A percentile compares a stretch with the other conserved stretches of the same genome.
These are phyloP conservation scores for Neodidymelliopsis sp. DNA, from an alignment of 2,329 filamentous ascomycete genomes.

Conservation along the genomic window DNA sequence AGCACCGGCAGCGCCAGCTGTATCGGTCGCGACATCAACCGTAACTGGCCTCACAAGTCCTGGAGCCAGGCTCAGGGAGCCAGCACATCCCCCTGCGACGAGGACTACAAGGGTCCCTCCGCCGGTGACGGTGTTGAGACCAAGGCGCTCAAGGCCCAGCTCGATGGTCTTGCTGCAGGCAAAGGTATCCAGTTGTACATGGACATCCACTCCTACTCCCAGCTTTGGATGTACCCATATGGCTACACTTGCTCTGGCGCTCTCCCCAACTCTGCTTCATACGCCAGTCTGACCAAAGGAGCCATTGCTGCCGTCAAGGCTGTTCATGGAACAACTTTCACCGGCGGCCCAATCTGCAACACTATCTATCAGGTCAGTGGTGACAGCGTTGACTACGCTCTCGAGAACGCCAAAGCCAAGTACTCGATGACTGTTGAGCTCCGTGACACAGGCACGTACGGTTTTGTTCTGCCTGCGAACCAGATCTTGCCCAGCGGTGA, in stretches of 20 bases:
- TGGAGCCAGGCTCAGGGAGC: conserved; percentile 45
- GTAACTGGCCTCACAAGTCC: conserved; percentile 48
- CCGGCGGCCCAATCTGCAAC: conserved; percentile 60
- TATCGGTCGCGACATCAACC: conserved; percentile 51
- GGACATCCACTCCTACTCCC: conserved; percentile 68
- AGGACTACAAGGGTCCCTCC: conserved; percentile 48
- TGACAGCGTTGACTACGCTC: conserved; percentile 55
- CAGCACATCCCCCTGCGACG: conserved; percentile 45
- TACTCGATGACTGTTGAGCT: conserved; percentile 60
- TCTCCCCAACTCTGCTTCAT: conserved; percentile 57
- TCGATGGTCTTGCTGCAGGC: conserved; percentile 53
- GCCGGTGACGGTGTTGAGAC: conserved; percentile 48
- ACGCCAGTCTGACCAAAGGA: conserved; percentile 59
- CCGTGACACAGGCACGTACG: conserved; percentile 57
- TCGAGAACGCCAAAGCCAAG: conserved; percentile 52
- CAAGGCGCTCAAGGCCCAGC: conserved; percentile 56
- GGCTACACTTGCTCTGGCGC: conserved; percentile 64
- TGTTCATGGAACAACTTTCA: conserved; percentile 58
- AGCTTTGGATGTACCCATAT: conserved; percentile 61
- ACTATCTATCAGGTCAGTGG: conserved; percentile 68
- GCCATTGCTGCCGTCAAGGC: conserved; percentile 63
- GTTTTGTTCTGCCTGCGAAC: conserved; percentile 58
- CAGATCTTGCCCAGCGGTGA: conserved; percentile 58
- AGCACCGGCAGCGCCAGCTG: conserved; percentile 38
- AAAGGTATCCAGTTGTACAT: conserved; percentile 68